Percentiles rank a stretch among this genome's conserved stretches.
These are phyloP conservation scores for Salix udensis DNA, from an alignment of 345 rosid species.

Conservation along the genomic window DNA sequence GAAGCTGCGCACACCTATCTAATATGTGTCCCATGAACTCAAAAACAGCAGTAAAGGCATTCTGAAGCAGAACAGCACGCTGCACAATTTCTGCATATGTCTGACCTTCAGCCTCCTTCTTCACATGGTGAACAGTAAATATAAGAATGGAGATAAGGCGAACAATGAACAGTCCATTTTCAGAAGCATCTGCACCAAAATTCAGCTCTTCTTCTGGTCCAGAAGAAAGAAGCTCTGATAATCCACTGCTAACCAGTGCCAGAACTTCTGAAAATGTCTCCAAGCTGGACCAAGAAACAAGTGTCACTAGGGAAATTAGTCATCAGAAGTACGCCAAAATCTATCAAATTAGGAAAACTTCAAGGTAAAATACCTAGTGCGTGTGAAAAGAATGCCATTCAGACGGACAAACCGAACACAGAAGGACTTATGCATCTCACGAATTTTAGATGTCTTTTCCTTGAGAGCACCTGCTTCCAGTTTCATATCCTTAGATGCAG, in stretches of 20 bases:
- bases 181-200: conserved; percentile 66
- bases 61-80: conserved; percentile 77
- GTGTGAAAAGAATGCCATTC: conserved; percentile 91
- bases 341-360: not conserved
- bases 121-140: conserved; percentile 67
- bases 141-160: conserved; percentile 68
- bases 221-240: conserved; percentile 61
- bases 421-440: conserved; percentile 54
- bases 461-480: conserved; percentile 40
- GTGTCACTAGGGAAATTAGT: not conserved
- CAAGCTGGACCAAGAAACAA: conserved; percentile 47
- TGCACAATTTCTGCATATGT: conserved; percentile 88
- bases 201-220: conserved; percentile 55
- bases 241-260: conserved; percentile 50
- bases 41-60: conserved; percentile 74
- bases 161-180: conserved; percentile 64
- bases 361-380: conserved; percentile 58
- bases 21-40: conserved; percentile 63
- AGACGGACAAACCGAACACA: conserved; percentile 80
- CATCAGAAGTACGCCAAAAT: conserved; percentile 1
- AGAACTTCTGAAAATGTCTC: conserved; percentile 88
- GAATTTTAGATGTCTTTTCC: conserved; percentile 42
- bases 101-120: conserved; percentile 74
- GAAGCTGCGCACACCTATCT: conserved; percentile 56
- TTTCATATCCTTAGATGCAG: conserved; percentile 43